These are phyloP conservation scores for Lipomyces sp. DNA, from an alignment of 805 yeast genomes.

Conservation along the genomic window DNA sequence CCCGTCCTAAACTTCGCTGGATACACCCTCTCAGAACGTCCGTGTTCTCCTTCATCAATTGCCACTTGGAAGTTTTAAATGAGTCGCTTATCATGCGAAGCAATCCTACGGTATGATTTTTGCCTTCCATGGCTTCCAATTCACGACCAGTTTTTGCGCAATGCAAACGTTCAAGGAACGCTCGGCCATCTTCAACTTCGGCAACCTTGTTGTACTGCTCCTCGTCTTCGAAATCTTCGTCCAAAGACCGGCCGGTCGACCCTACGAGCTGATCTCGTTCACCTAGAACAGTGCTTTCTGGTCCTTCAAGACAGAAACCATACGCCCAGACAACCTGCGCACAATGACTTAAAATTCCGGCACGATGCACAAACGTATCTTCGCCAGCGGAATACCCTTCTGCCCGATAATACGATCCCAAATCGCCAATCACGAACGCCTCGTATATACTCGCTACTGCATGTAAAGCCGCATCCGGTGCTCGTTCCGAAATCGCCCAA, in stretches of 20 bases:
- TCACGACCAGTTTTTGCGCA: conserved; percentile 43
- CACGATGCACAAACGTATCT: conserved; percentile 44
- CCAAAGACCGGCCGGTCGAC: not conserved
- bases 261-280: conserved; percentile 20
- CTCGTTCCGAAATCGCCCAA: conserved; percentile 55
- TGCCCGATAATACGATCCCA: conserved; percentile 23
- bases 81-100: conserved; percentile 44
- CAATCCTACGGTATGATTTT: conserved; percentile 61
- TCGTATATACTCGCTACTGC: conserved; percentile 47
- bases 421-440: conserved; percentile 31
- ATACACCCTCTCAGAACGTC: conserved; percentile 31
- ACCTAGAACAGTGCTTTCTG: conserved; percentile 40
- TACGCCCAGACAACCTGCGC: conserved; percentile 45
- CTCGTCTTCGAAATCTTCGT: conserved; percentile 9
- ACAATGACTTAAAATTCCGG: conserved; percentile 41
- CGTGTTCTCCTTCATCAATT: conserved; percentile 38
- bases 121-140: conserved; percentile 47
- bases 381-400: conserved; percentile 38
- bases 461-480: conserved; percentile 59
- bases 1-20: conserved; percentile 37
- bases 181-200: conserved; percentile 55
- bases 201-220: conserved; percentile 36
- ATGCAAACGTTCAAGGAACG: conserved; percentile 57
- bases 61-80: conserved; percentile 42
- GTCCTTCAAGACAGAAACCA: conserved; percentile 44